Base-by-base conservation (phyloP, 768 basidiomycete species). In the Lactarius quietus region DNA sequence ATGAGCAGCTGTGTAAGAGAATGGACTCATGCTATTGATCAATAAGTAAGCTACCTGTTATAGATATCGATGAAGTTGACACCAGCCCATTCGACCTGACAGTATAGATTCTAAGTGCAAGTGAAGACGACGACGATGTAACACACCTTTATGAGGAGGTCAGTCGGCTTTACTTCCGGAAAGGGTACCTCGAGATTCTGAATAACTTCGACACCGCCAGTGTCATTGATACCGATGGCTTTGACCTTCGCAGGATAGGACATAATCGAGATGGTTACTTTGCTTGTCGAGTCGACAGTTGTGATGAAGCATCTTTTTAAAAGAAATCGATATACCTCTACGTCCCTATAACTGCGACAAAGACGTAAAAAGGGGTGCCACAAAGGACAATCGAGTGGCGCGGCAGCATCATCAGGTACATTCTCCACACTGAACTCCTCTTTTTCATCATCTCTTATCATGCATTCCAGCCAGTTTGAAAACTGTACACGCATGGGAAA, bases 1-100 rank as follows among this genome's bases (percentile, higher is more conserved):
- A 35, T 62, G 26, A 52, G 56, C 23, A 36, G 38, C 54, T 31
- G 17, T 6, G 14, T 35, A 38, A 57, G 48, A 15, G 36, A 31
- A 18, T 1, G 48, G 43, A 43, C 14, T n/a, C n/a, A 56, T 17
- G 23, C 3, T 12, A 18, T 18, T 71, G 75, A 20, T 71, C 66
- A 5, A 14, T 14, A 69, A 76, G 74, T 76, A n/a, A n/a, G n/a
- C n/a, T n/a, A 88, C 84, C 94, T 81, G 72, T 83, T 86, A 75
- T 97, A 96, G 48, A 85, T 86, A 73, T 92, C 90, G 73, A 90
- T 93, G 74, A 90, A 97, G 78, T 97, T 97, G 70, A 96, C 83
- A 8, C 92, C 93, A 9, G 82, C 77, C 70, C 87, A 93, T 69
- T 92, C 84, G 28, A 87, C 80, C 89, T 89, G 71, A 61, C 4